Evolutionary conservation across 495 filamentous ascomycete species (phyloP).

Genomic region (Hypoxylon lienhwacheense): DNA sequence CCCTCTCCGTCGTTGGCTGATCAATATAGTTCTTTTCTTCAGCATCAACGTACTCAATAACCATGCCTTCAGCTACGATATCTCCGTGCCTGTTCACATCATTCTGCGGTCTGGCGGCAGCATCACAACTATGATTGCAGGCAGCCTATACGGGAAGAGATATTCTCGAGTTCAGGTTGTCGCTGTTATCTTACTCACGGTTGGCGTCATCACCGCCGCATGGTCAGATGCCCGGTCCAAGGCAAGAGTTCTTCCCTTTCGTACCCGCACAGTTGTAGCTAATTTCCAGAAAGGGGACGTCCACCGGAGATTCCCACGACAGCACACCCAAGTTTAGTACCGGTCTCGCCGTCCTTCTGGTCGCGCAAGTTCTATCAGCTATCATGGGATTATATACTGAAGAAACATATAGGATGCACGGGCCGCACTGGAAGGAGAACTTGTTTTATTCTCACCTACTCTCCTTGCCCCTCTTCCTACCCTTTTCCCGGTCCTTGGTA

Average conservation of each 20-base stretch:
- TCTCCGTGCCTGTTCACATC: constrained; percentile 95
- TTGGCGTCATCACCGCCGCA: constrained; percentile 83
- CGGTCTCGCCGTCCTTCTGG: constrained; percentile 79
- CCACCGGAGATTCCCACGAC: constrained; percentile 35
- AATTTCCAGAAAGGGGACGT: constrained; percentile 36
- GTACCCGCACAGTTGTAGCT: background rate
- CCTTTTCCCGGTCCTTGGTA: constrained; percentile 55
- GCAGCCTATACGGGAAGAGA: constrained; percentile 77
- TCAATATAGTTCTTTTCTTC: constrained; percentile 90
- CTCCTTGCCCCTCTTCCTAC: constrained; percentile 68
- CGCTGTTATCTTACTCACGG: constrained; percentile 77
- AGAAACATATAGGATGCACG: constrained; percentile 79
- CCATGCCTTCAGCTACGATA: constrained; percentile 94
- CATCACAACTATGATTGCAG: constrained; percentile 88
- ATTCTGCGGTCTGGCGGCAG: constrained; percentile 93
- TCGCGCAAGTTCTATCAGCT: constrained; percentile 88
- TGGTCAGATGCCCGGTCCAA: constrained; percentile 85
- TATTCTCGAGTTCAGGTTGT: constrained; percentile 80
- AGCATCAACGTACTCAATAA: constrained; percentile 94
- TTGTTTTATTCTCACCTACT: constrained; percentile 90
- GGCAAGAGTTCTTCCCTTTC: constrained; percentile 50
- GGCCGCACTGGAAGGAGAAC: constrained; percentile 92
- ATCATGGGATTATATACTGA: constrained; percentile 96
- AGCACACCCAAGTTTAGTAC: constrained; percentile 59
- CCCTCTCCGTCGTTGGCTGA: constrained; percentile 78